Evolutionary conservation across 2,329 filamentous ascomycete genomes (phyloP), one percentile per base, ranked within the genome.

Genomic region (Talaromyces sp.): DNA sequence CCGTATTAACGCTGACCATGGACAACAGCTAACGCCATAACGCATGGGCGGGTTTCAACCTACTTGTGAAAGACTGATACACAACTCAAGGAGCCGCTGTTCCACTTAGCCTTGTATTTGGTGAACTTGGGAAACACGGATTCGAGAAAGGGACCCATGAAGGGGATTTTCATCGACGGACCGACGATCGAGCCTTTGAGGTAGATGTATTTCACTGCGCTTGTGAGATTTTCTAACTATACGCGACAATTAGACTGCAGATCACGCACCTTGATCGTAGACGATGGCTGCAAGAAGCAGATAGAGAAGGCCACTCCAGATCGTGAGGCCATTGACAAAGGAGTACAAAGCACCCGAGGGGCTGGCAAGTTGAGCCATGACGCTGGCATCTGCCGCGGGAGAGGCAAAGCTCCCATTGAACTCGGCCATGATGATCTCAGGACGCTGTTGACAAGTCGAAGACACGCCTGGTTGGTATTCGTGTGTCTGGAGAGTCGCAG

Each of bases 11-110:
- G 21, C 45, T 19, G 19, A 11, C 17, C 10, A 13, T 13, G 25
- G 45, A 48, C 28, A 11, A 35, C 17, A 35, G 22, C 40, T 13
- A 31, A 25, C 8, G 7, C 7, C 22, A 17, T 5, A 3, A 33
- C 8, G 11, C 45, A 13, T 5, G n/a, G 25, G 1, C 15, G 2
- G 4, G n/a, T 55, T 19, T 64, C 5, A 5, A 57, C 85, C 66
- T 84, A 96, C 91, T 97, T 99, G 85, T 99, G 94, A 80, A 99
- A 99, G 68, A 99, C 91, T 2, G 92, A 97, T 62, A 99, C 94
- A 71, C 94, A 99, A 81, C 92, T 97, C 66, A 99, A 81, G 50
- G 89, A 87, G 48, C 89, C 94, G 70, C 91, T 96, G 67, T 82
- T 75, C 94, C 94, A 99, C 81, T 97, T 97, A 61, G 82, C 87